Evolutionary conservation across 164 flowering plant genomes (phyloP).

Genomic region (Vitis labrusca): DNA sequence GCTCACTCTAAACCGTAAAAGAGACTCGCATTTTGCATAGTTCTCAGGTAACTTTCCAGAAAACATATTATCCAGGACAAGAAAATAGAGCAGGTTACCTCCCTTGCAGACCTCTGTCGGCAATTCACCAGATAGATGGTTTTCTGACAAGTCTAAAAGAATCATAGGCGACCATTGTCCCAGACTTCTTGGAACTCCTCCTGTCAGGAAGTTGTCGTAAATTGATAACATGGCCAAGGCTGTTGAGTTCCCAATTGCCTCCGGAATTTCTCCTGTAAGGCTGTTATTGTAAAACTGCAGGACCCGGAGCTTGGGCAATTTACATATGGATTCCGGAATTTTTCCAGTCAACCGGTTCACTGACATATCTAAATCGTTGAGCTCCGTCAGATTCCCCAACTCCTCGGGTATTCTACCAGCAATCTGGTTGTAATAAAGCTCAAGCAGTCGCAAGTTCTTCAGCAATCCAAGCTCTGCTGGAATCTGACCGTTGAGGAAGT

Average conservation of each 20-base stretch:
- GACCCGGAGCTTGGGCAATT: constrained; percentile 60
- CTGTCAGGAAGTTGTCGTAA: constrained; percentile 66
- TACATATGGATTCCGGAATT: constrained; percentile 67
- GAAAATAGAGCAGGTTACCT: constrained; percentile 69
- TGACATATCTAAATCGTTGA: constrained; percentile 70
- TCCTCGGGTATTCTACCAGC: constrained; percentile 72
- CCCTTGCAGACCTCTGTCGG: constrained; percentile 69
- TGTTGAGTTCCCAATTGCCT: constrained; percentile 56
- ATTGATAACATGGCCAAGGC: constrained; percentile 55
- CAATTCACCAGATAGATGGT: constrained; percentile 60
- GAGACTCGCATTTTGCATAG: constrained; percentile 54
- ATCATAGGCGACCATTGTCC: constrained; percentile 52
- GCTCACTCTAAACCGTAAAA: constrained; percentile 78
- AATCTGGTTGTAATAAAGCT: constrained; percentile 78
- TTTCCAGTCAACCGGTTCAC: constrained; percentile 65
- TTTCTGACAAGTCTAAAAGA: constrained; percentile 76
- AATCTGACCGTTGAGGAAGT: constrained; percentile 57
- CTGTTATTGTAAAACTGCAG: constrained; percentile 84
- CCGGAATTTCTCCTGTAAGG: constrained; percentile 77
- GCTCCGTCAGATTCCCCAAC: constrained; percentile 72
- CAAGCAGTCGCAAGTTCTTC: constrained; percentile 57
- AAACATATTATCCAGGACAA: constrained; percentile 60
- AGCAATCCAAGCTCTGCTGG: constrained; percentile 68
- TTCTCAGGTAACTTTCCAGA: constrained; percentile 64
- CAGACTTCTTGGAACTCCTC: constrained; percentile 59